These are phyloP conservation scores for Trametes cubensis DNA, from an alignment of 768 basidiomycete genomes.

Conservation along the genomic window DNA sequence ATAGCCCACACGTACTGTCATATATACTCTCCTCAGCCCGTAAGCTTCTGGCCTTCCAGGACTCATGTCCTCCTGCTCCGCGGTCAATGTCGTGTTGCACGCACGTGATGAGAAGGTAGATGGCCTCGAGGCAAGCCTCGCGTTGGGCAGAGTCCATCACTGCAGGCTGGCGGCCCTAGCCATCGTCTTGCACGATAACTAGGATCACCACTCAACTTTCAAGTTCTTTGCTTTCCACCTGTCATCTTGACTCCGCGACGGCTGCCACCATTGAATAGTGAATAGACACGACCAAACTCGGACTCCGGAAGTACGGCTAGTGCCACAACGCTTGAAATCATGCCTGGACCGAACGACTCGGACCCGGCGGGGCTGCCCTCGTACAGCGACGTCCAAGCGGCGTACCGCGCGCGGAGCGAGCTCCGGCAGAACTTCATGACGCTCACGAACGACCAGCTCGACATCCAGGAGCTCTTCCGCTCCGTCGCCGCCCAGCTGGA, in stretches of 20 bases:
- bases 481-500: slow-evolving; percentile 31
- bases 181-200: not conserved
- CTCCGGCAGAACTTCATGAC: slow-evolving; percentile 31
- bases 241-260: too few relatives aligned
- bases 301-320: too few relatives aligned
- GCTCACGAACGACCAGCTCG: slow-evolving; percentile 30
- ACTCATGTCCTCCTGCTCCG: too few relatives aligned
- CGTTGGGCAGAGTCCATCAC: slow-evolving; percentile 12
- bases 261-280: too few relatives aligned
- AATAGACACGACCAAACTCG: too few relatives aligned
- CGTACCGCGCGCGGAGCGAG: slow-evolving; percentile 19
- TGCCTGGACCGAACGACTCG: not conserved
- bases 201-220: not conserved
- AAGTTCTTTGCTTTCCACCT: not conserved
- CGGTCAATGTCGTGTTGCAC: not conserved
- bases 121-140: slow-evolving; percentile 19
- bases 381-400: slow-evolving; percentile 22
- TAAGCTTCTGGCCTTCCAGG: not conserved
- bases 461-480: slow-evolving; percentile 33
- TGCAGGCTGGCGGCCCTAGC: not conserved
- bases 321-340: too few relatives aligned
- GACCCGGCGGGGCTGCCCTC: slow-evolving; percentile 13
- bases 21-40: not conserved
- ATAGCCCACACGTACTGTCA: not conserved
- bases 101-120: slow-evolving; percentile 10